phyloP scores from a whole-genome alignment of 306 rosid genomes.

The Malus sieversii region DNA sequence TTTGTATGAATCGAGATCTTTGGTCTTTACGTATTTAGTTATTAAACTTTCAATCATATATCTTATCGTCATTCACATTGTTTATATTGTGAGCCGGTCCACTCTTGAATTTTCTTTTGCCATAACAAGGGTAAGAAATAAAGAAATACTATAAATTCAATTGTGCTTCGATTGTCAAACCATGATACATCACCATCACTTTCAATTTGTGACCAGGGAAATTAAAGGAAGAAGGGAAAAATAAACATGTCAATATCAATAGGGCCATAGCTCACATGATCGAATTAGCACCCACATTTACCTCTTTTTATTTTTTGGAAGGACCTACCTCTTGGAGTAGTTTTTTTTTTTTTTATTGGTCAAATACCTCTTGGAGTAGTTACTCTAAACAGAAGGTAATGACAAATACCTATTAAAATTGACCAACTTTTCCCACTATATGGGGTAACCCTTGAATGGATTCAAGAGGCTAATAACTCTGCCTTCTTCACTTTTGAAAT shows the following conservation, averaged over 20 bases:
- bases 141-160: neutral
- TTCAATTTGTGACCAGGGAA: neutral
- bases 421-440: neutral
- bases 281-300: neutral
- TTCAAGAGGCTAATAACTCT: slow-evolving; percentile 45
- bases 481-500: slow-evolving; percentile 86
- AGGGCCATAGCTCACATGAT: neutral
- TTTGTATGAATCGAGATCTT: too few species aligned
- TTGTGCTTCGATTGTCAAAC: neutral
- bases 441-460: neutral
- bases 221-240: neutral
- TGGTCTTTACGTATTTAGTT: too few species aligned
- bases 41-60: too few species aligned
- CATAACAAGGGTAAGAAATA: too few species aligned
- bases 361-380: neutral
- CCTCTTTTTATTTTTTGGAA: neutral
- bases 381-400: neutral
- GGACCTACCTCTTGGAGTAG: neutral
- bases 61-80: too few species aligned
- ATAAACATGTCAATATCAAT: neutral
- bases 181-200: neutral
- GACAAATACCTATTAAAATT: neutral
- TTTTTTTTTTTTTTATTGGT: too few species aligned
- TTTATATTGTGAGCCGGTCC: too few species aligned
- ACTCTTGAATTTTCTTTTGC: too few species aligned